Percentiles rank a stretch among this genome's conserved stretches.
These are phyloP conservation scores for Coffea canephora DNA, from an alignment of 257 asterid genomes.

Conservation along the genomic window DNA sequence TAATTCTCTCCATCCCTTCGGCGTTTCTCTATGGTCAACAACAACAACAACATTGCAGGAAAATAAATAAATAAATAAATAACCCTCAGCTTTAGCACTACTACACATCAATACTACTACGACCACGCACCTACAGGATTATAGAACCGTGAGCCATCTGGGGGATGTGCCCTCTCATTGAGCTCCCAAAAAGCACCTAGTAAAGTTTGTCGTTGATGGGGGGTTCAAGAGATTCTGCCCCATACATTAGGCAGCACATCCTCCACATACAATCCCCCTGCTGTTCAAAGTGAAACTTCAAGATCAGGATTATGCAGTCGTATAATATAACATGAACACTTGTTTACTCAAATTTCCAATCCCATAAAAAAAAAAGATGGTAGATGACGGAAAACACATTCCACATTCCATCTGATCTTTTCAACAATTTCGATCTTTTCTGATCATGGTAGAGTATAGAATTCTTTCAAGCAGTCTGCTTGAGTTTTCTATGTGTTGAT, in stretches of 20 bases:
- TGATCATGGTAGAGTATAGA: background rate
- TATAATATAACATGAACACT: too few species aligned
- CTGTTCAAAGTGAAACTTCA: constrained; percentile 17
- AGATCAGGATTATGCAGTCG: background rate
- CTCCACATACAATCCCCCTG: constrained; percentile 75
- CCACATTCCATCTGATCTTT: too few species aligned
- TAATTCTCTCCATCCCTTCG: constrained; percentile 34
- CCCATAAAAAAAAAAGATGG: too few species aligned
- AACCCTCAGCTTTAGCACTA: constrained; percentile 6
- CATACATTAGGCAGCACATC: constrained; percentile 49
- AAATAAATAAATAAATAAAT: background rate
- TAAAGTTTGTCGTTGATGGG: background rate
- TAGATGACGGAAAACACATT: background rate
- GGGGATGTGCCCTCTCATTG: constrained; percentile 15
- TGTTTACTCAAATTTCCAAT: too few species aligned
- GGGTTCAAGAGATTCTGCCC: background rate
- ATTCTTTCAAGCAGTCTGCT: background rate
- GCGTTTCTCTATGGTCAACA: constrained; percentile 9
- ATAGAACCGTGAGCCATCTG: constrained; percentile 4
- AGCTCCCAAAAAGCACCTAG: constrained; percentile 8
- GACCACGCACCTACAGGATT: background rate
- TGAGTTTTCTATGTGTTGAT: background rate
- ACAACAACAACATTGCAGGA: background rate
- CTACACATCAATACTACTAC: background rate
- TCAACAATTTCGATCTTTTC: background rate